phyloP scores from a whole-genome alignment of 2,329 filamentous ascomycete genomes.

The Aspergillus carbonarius region DNA sequence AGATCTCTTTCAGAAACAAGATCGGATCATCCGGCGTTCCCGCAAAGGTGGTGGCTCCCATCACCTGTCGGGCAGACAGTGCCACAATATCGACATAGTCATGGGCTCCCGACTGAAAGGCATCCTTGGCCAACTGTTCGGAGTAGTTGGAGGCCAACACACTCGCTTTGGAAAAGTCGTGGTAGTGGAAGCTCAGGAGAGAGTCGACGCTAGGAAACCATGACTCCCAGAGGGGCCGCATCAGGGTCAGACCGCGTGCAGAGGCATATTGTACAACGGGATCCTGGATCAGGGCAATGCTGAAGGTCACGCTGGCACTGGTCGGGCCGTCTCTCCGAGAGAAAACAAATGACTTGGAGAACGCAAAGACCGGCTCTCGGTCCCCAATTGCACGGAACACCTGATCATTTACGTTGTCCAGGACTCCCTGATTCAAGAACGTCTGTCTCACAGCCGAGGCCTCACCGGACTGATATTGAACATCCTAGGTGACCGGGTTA shows the following conservation, averaged over 20 bases:
- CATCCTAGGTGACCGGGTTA: conserved; percentile 44
- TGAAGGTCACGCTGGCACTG: conserved; percentile 67
- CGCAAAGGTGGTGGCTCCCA: conserved; percentile 74
- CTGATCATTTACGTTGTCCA: conserved; percentile 67
- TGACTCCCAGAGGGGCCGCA: conserved; percentile 77
- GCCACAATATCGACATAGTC: conserved; percentile 77
- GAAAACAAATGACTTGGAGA: conserved; percentile 64
- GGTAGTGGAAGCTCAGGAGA: conserved; percentile 73
- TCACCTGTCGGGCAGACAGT: conserved; percentile 74
- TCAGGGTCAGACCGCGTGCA: conserved; percentile 70
- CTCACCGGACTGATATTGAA: conserved; percentile 68
- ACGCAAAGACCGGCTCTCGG: conserved; percentile 79
- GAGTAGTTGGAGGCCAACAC: conserved; percentile 72
- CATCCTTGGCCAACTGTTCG: conserved; percentile 66
- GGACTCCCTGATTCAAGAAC: conserved; percentile 66
- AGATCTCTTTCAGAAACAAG: conserved; percentile 82
- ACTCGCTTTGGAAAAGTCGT: conserved; percentile 66
- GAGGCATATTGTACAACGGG: conserved; percentile 78
- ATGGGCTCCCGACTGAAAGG: conserved; percentile 69
- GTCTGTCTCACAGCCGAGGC: conserved; percentile 64
- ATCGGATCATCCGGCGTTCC: conserved; percentile 69
- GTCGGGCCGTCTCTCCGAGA: conserved; percentile 32
- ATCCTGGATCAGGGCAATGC: conserved; percentile 73
- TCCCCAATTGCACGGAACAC: conserved; percentile 70
- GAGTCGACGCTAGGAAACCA: conserved; percentile 65